phyloP scores from a whole-genome alignment of 768 basidiomycete species.

The Macrolepiota dolichaula region DNA sequence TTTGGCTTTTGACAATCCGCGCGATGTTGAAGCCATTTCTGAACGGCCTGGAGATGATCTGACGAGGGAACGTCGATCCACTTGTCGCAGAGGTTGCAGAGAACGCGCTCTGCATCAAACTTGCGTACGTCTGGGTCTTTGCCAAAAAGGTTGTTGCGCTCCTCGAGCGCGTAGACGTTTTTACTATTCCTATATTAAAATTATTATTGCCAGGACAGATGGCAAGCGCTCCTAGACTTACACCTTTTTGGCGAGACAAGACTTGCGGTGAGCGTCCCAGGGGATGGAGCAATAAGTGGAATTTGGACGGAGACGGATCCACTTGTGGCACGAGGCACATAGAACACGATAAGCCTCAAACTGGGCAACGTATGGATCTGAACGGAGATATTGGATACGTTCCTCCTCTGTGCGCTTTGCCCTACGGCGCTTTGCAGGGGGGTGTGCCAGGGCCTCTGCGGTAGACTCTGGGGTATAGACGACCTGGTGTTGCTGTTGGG shows the following conservation, averaged over 20 bases:
- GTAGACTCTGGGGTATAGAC: slow-evolving; percentile 41
- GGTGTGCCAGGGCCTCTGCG: slow-evolving; percentile 39
- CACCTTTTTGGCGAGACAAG: slow-evolving; percentile 78
- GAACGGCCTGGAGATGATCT: slow-evolving; percentile 58
- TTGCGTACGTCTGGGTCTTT: slow-evolving; percentile 72
- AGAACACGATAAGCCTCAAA: slow-evolving; percentile 80
- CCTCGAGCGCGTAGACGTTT: slow-evolving; percentile 57
- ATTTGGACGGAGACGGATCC: slow-evolving; percentile 83
- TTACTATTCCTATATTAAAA: slow-evolving; percentile 48
- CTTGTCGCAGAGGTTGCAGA: slow-evolving; percentile 65
- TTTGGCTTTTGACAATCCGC: slow-evolving; percentile 44
- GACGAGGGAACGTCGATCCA: slow-evolving; percentile 64
- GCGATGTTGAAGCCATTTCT: slow-evolving; percentile 65
- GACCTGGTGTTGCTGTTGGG: slow-evolving; percentile 19
- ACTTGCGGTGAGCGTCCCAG: slow-evolving; percentile 84
- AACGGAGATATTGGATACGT: slow-evolving; percentile 64
- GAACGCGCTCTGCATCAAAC: slow-evolving; percentile 68
- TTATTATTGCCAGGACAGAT: too few species aligned
- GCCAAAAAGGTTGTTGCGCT: slow-evolving; percentile 54
- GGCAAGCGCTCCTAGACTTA: too few species aligned
- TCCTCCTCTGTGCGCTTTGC: slow-evolving; percentile 78
- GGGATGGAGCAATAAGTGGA: slow-evolving; percentile 88
- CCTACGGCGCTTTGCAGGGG: slow-evolving; percentile 60
- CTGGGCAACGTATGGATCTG: slow-evolving; percentile 75
- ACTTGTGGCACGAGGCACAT: slow-evolving; percentile 79